phyloP scores from a whole-genome alignment of 352 stramenopile genomes.

The Peronosclerospora sorghi region DNA sequence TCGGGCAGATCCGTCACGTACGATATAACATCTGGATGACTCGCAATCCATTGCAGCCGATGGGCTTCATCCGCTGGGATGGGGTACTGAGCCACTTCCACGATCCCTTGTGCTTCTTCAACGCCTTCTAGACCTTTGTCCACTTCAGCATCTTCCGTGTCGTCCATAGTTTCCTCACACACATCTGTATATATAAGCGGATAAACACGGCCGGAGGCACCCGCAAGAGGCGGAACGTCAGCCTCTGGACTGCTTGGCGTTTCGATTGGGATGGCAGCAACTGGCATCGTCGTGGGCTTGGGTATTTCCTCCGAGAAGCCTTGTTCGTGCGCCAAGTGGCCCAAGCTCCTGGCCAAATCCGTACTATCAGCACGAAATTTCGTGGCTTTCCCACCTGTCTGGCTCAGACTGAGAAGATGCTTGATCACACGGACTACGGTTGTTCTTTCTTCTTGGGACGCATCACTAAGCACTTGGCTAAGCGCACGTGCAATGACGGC shows the following conservation, averaged over 20 bases:
- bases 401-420: constrained; percentile 27
- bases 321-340: constrained; percentile 10
- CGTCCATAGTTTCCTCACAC: too few species aligned
- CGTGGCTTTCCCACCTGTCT: constrained; percentile 1
- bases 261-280: constrained; percentile 4
- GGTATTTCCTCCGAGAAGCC: constrained; percentile 10
- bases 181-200: too few species aligned
- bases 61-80: constrained; percentile 32
- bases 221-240: too few species aligned
- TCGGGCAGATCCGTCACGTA: constrained; percentile 40
- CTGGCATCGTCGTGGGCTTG: not conserved
- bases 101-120: too few species aligned
- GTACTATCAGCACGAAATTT: constrained; percentile 12
- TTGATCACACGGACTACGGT: constrained; percentile 44
- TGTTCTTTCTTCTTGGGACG: constrained; percentile 21
- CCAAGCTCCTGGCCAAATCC: constrained; percentile 11
- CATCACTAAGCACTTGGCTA: constrained; percentile 28
- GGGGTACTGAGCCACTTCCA: too few species aligned
- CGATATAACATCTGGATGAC: too few species aligned
- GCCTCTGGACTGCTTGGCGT: constrained; percentile 17
- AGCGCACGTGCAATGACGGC: constrained; percentile 27
- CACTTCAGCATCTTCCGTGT: too few species aligned
- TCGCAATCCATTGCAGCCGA: constrained; percentile 28
- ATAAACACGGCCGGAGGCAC: too few species aligned
- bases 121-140: too few species aligned